A percentile compares a stretch with the other conserved stretches of the same genome.
These are phyloP conservation scores for Phytophthora aleatoria DNA, from an alignment of 352 stramenopile species.

Conservation along the genomic window DNA sequence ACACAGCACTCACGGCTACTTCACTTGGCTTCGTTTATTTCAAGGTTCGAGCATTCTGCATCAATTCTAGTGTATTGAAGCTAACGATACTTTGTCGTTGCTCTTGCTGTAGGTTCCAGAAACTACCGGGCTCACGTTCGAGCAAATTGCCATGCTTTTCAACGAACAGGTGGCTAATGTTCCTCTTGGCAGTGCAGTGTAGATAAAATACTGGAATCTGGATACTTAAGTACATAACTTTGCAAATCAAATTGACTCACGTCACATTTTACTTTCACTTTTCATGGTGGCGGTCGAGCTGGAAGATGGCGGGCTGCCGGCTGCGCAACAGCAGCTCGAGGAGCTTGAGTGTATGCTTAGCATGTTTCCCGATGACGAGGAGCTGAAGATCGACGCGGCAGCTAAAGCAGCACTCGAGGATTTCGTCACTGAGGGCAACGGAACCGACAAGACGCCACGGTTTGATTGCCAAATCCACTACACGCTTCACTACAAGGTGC, in stretches of 20 bases:
- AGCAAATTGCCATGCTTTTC: conserved; percentile 68
- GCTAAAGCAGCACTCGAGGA: conserved; percentile 30
- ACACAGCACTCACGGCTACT: conserved; percentile 46
- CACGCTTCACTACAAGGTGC: conserved; percentile 49
- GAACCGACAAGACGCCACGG: neutral
- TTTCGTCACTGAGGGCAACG: conserved; percentile 10
- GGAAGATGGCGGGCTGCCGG: conserved; percentile 5
- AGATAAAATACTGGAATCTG: conserved; percentile 8
- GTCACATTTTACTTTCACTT: neutral
- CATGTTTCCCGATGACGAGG: conserved; percentile 61
- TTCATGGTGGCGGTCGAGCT: conserved; percentile 1
- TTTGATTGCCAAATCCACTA: conserved; percentile 39
- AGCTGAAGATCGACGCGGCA: conserved; percentile 48
- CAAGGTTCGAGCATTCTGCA: conserved; percentile 37
- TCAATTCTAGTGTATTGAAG: neutral
- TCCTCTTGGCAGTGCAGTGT: conserved; percentile 10
- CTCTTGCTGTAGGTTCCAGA: conserved; percentile 51
- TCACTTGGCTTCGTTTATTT: conserved; percentile 58
- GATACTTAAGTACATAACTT: neutral
- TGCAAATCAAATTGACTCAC: neutral
- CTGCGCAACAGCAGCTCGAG: conserved; percentile 52
- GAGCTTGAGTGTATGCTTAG: conserved; percentile 81
- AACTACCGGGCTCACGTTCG: conserved; percentile 62
- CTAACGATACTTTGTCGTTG: neutral
- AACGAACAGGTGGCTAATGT: conserved; percentile 26